Evolutionary conservation across 2,329 filamentous ascomycete species (phyloP).

Genomic region (Trichoderma sp.): DNA sequence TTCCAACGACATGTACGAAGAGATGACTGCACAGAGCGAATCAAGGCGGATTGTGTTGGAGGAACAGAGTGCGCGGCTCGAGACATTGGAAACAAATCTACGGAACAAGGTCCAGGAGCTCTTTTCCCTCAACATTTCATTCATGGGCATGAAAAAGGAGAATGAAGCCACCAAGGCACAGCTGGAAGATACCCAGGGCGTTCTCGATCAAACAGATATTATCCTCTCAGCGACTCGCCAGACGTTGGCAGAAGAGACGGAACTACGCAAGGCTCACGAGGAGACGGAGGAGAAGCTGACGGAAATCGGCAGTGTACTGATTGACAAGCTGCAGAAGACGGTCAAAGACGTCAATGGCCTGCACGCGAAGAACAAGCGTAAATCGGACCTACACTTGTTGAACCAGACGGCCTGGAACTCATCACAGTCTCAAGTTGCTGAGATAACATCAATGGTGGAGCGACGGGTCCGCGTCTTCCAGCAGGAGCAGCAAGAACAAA

Average conservation of each 20-base stretch:
- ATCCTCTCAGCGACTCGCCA: conserved; percentile 75
- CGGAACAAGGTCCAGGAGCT: conserved; percentile 93
- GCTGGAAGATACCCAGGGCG: conserved; percentile 74
- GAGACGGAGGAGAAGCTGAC: conserved; percentile 77
- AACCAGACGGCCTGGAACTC: conserved; percentile 78
- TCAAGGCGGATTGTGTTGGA: conserved; percentile 87
- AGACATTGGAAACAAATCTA: conserved; percentile 85
- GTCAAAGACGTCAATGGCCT: conserved; percentile 78
- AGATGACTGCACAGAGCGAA: conserved; percentile 88
- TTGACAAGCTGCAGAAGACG: conserved; percentile 73
- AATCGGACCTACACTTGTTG: conserved; percentile 75
- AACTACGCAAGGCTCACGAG: conserved; percentile 79
- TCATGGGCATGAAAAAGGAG: conserved; percentile 85
- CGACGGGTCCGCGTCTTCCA: conserved; percentile 70
- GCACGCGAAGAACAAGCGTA: conserved; percentile 81
- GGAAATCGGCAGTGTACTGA: conserved; percentile 69
- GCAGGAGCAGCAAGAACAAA: conserved; percentile 66
- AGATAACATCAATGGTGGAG: conserved; percentile 76
- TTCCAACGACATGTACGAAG: conserved; percentile 82
- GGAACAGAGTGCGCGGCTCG: conserved; percentile 87
- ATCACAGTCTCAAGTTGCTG: conserved; percentile 70
- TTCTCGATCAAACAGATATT: conserved; percentile 84
- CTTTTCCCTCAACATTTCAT: conserved; percentile 79
- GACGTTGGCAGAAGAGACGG: conserved; percentile 73
- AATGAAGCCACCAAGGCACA: conserved; percentile 71